Evolutionary conservation across 106 monocot genomes (phyloP), one percentile per base, ranked within the genome.

Genomic region (Dendrobium nobile): DNA sequence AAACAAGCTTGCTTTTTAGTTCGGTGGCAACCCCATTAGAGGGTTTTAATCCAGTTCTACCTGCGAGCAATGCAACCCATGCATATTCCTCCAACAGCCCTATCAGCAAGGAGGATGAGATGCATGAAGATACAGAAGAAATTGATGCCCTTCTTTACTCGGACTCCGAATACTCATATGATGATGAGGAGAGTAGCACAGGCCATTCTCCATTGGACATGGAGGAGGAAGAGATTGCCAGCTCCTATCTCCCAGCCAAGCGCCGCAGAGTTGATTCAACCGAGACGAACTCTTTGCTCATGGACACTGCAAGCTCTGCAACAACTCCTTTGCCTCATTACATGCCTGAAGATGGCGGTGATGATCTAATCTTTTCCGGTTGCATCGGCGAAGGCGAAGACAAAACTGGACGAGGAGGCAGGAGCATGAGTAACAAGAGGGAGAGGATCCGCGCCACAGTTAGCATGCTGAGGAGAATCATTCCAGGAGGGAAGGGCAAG

Each of bases 111-210:
- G 51, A 47, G 1, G 28, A 82, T 40, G 87, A 87, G 42, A 89
- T 88, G 88, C 85, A 83, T 67, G 95, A 95, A 84, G 87, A 95
- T 54, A 82, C 86, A 0, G 95, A 96, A 9, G 95, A 93, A 73
- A 96, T 96, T 45, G 87, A 96, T 81, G 95, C 93, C 4, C 85
- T 96, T 17, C 84, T 96, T 0, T 89, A 91, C 64, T 95, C 95
- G 8, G 90, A 89, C 78, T 90, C 95, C 3, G 89, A 92, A 20
- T 83, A 92, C 2, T 42, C 47, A 16, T 73, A 79, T 16, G 88
- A 91, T 47, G 86, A 84, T 56, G 74, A 74, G 7, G 95, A 85
- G 75, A 84, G 81, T 45, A 85, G 89, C 73, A 91, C 89, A 0
- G 91, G 87, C 13, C 82, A 84, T 67, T 87, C 85, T 41, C 89